These are phyloP conservation scores for Penicillium arizonense DNA, from an alignment of 495 filamentous ascomycete genomes.

Conservation along the genomic window DNA sequence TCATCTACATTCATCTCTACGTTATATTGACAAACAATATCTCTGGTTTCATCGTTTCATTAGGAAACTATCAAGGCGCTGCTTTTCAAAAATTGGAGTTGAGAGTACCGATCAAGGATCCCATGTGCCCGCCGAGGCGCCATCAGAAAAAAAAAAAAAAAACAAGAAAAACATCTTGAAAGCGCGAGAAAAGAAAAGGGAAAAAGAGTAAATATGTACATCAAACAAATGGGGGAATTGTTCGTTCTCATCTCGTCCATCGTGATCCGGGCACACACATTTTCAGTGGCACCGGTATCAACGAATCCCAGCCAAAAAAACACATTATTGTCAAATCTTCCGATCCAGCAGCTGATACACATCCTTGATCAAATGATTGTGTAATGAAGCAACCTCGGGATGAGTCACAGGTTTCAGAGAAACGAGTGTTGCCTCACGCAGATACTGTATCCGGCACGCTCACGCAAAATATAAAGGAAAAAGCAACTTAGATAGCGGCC, in stretches of 20 bases:
- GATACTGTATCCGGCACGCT: constrained; percentile 1
- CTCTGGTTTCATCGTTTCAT: constrained; percentile 32
- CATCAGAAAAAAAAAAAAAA: constrained; percentile 23
- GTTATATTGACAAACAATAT: not conserved
- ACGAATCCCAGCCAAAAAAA: not conserved
- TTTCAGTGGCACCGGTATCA: not conserved
- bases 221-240: constrained; percentile 28
- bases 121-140: constrained; percentile 28
- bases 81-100: constrained; percentile 19
- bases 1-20: not conserved
- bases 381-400: constrained; percentile 7
- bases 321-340: not conserved
- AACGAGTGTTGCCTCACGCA: constrained; percentile 11
- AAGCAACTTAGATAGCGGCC: constrained; percentile 25
- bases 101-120: constrained; percentile 28
- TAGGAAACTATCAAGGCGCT: constrained; percentile 28
- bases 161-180: constrained; percentile 9
- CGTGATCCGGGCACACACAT: not conserved
- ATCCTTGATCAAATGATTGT: constrained; percentile 25
- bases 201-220: constrained; percentile 27
- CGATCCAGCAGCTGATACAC: not conserved
- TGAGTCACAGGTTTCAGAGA: constrained; percentile 5
- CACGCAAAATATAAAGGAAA: not conserved
- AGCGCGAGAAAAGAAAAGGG: constrained; percentile 11
- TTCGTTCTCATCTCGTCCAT: constrained; percentile 16